Evolutionary conservation across 495 filamentous ascomycete genomes (phyloP).

Genomic region (Glarea lozoyensis): DNA sequence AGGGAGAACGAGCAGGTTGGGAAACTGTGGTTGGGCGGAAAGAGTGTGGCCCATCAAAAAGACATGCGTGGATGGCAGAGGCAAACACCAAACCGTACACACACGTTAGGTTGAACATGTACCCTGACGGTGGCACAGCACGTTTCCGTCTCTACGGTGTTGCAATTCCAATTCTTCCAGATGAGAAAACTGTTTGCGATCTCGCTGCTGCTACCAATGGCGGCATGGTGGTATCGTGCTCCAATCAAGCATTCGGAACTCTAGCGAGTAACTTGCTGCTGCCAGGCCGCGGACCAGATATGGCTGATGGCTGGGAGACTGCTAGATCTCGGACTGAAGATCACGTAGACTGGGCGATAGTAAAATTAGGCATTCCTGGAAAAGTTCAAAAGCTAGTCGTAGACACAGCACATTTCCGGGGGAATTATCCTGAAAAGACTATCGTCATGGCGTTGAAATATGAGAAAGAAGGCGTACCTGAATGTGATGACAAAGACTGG

Average conservation of each 20-base stretch:
- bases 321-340: slow-evolving; percentile 63
- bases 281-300: slow-evolving; percentile 78
- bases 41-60: slow-evolving; percentile 65
- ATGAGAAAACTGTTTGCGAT: slow-evolving; percentile 59
- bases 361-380: slow-evolving; percentile 65
- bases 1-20: slow-evolving; percentile 52
- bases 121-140: slow-evolving; percentile 86
- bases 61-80: slow-evolving; percentile 68
- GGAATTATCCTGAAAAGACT: slow-evolving; percentile 78
- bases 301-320: slow-evolving; percentile 96
- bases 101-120: slow-evolving; percentile 82
- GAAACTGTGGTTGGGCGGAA: slow-evolving; percentile 59
- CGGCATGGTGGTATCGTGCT: slow-evolving; percentile 64
- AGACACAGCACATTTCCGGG: slow-evolving; percentile 84
- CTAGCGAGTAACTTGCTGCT: slow-evolving; percentile 77
- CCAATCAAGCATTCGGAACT: slow-evolving; percentile 79
- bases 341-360: slow-evolving; percentile 81
- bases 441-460: slow-evolving; percentile 57
- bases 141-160: slow-evolving; percentile 74
- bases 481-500: slow-evolving; percentile 58
- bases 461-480: slow-evolving; percentile 43
- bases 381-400: slow-evolving; percentile 64
- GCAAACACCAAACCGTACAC: slow-evolving; percentile 61
- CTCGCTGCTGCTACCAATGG: slow-evolving; percentile 77
- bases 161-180: slow-evolving; percentile 63